A percentile compares a stretch with the other conserved stretches of the same genome.
Conservation (phyloP, 1,139 yeast species). For the Debaryomyces fabryi region DNA sequence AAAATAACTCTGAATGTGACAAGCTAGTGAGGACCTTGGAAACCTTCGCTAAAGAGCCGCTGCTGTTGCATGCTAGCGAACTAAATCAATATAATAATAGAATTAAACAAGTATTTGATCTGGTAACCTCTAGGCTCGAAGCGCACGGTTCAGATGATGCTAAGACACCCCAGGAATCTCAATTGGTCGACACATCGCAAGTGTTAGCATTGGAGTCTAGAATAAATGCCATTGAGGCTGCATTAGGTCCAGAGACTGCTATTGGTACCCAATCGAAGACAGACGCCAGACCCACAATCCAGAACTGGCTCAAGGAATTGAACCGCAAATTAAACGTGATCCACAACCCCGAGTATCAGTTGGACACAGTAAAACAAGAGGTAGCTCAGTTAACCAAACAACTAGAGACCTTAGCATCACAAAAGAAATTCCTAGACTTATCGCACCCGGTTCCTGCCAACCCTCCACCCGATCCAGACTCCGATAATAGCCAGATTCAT, state of each 20-base stretch:
- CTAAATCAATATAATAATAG: conserved; percentile 10
- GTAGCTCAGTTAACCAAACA: conserved; percentile 19
- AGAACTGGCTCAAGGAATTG: conserved; percentile 35
- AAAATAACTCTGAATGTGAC: conserved; percentile 10
- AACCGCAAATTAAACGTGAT: conserved; percentile 40
- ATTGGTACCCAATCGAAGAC: conserved; percentile 3
- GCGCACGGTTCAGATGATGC: not conserved
- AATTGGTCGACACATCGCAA: conserved; percentile 12
- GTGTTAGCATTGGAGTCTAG: conserved; percentile 28
- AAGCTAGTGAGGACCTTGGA: conserved; percentile 14
- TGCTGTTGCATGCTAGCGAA: not conserved
- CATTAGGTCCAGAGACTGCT: conserved; percentile 21
- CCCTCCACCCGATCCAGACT: conserved; percentile 1
- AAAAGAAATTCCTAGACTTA: conserved; percentile 17
- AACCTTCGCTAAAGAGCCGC: not conserved
- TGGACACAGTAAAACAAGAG: conserved; percentile 22
- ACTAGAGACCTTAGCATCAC: conserved; percentile 21
- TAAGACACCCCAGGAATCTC: not conserved
- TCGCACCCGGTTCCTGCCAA: conserved; percentile 4
- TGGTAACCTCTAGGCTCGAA: conserved; percentile 4
- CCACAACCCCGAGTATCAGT: conserved; percentile 36
- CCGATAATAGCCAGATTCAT: conserved; percentile 9
- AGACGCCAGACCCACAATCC: conserved; percentile 14
- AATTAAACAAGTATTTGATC: conserved; percentile 12
- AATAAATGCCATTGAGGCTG: conserved; percentile 25